Evolutionary conservation across 2,329 filamentous ascomycete species (phyloP).

Genomic region (Nectriaceae sp.): DNA sequence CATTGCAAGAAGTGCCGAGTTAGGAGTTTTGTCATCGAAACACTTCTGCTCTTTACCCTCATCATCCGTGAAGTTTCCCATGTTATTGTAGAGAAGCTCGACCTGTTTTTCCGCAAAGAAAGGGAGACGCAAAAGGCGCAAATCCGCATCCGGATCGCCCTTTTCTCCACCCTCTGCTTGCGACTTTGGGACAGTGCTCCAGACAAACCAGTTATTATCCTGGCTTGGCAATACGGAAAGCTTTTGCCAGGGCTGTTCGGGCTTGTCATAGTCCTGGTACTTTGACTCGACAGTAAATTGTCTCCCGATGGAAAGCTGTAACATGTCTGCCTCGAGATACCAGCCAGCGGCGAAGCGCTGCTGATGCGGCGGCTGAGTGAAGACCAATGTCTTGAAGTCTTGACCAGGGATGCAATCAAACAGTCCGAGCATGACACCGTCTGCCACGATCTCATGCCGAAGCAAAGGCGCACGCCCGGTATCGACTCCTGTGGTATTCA

Average conservation of each 20-base stretch:
- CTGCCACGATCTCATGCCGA: slow-evolving; percentile 33
- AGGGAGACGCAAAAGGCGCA: neutral
- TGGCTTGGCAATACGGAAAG: neutral
- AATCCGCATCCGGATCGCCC: neutral
- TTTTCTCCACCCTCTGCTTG: neutral
- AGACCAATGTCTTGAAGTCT: slow-evolving; percentile 29
- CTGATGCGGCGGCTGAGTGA: slow-evolving; percentile 41
- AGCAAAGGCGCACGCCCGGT: slow-evolving; percentile 22
- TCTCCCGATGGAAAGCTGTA: slow-evolving; percentile 18
- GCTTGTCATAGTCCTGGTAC: neutral
- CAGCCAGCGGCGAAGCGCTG: slow-evolving; percentile 33
- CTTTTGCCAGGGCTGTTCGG: neutral
- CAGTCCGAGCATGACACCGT: slow-evolving; percentile 35
- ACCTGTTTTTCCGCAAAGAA: neutral
- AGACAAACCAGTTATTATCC: neutral
- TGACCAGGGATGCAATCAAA: slow-evolving; percentile 30
- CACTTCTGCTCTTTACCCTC: neutral
- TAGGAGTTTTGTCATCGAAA: slow-evolving; percentile 8
- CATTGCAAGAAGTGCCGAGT: slow-evolving; percentile 12
- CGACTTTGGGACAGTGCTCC: neutral
- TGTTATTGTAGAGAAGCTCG: neutral
- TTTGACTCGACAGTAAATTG: slow-evolving; percentile 23
- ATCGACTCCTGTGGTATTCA: slow-evolving; percentile 12
- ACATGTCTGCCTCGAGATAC: slow-evolving; percentile 11
- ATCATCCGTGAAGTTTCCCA: neutral